These are phyloP conservation scores for Talaromyces liani DNA, from an alignment of 495 filamentous ascomycete species.

Conservation along the genomic window DNA sequence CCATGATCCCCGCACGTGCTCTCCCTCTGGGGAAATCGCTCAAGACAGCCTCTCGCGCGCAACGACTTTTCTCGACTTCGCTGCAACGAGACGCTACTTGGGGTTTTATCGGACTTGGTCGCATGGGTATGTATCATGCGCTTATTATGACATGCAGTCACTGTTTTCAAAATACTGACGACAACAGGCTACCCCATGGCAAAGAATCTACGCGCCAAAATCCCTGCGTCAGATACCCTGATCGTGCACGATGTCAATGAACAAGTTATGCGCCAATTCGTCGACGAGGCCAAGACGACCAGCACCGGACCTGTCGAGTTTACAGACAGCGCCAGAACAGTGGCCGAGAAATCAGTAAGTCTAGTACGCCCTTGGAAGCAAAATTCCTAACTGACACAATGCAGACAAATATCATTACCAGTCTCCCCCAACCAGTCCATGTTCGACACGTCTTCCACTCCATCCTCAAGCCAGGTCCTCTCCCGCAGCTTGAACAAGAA, in stretches of 20 bases:
- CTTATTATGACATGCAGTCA: background rate
- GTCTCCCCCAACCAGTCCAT: conserved; percentile 72
- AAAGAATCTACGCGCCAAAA: conserved; percentile 72
- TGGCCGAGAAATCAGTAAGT: conserved; percentile 70
- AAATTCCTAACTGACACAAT: background rate
- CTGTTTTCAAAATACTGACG: conserved; percentile 3
- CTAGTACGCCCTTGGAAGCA: too few relatives aligned
- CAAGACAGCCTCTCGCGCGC: background rate
- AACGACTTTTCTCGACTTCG: conserved; percentile 49
- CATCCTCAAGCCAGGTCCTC: conserved; percentile 46
- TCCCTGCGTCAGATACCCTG: conserved; percentile 60
- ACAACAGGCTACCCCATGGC: conserved; percentile 73
- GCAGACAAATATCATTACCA: conserved; percentile 71
- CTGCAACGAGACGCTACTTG: conserved; percentile 52
- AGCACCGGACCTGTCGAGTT: conserved; percentile 41
- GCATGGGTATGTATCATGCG: conserved; percentile 60
- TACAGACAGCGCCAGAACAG: conserved; percentile 49
- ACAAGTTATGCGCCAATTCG: conserved; percentile 50
- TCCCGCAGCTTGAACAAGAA: conserved; percentile 33
- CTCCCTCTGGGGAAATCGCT: background rate
- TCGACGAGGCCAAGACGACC: conserved; percentile 45
- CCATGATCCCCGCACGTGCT: conserved; percentile 9
- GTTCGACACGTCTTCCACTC: conserved; percentile 64
- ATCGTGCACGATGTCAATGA: conserved; percentile 69
- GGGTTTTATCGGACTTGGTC: conserved; percentile 81